These are phyloP conservation scores for Naganishia sp. DNA, from an alignment of 1,284 basidiomycete species.

Conservation along the genomic window DNA sequence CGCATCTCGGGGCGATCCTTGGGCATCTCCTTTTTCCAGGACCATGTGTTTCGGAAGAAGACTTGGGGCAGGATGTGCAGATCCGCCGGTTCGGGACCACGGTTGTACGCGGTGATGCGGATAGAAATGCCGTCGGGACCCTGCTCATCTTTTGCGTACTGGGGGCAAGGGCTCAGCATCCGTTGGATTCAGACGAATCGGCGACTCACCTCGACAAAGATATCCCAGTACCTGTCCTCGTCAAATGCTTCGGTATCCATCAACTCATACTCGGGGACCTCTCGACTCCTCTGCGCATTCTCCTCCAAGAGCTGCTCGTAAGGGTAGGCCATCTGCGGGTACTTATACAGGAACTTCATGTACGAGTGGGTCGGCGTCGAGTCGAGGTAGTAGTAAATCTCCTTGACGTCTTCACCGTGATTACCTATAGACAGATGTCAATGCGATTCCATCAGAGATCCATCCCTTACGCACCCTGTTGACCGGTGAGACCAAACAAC, in stretches of 20 bases:
- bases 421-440: constrained; percentile 63
- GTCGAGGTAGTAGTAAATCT: constrained; percentile 97
- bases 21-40: constrained; percentile 82
- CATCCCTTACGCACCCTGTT: constrained; percentile 61
- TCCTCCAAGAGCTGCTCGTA: constrained; percentile 91
- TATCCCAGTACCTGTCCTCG: constrained; percentile 94
- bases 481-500: constrained; percentile 88
- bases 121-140: constrained; percentile 84
- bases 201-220: constrained; percentile 80
- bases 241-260: constrained; percentile 90
- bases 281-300: constrained; percentile 75
- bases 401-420: constrained; percentile 98
- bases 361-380: constrained; percentile 98
- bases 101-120: constrained; percentile 94
- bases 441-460: not conserved
- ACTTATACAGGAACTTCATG: constrained; percentile 99
- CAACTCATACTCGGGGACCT: constrained; percentile 90
- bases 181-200: too few relatives aligned
- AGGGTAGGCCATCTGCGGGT: constrained; percentile 86
- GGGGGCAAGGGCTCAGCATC: constrained; percentile 20
- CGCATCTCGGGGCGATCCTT: constrained; percentile 67
- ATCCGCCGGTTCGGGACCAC: constrained; percentile 92
- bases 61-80: constrained; percentile 92
- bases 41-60: constrained; percentile 98
- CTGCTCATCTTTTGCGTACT: constrained; percentile 98